Percentiles rank a stretch among this genome's conserved stretches.
These are phyloP conservation scores for Achaetomium macrosporum DNA, from an alignment of 2,329 filamentous ascomycete genomes.

Conservation along the genomic window DNA sequence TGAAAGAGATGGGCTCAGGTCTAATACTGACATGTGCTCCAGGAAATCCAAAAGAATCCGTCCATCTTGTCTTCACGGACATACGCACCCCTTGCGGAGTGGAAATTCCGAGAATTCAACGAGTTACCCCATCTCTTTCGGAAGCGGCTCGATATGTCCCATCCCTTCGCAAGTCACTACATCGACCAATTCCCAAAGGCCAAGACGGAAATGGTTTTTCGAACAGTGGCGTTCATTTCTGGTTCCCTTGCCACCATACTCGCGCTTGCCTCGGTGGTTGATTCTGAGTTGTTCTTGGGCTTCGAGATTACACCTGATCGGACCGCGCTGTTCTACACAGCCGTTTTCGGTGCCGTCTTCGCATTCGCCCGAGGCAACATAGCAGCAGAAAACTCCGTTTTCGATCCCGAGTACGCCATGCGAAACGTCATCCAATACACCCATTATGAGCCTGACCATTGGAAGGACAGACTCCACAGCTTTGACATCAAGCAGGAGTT, in stretches of 20 bases:
- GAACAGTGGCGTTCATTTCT: constrained; percentile 80
- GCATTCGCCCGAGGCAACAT: constrained; percentile 76
- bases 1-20: background rate
- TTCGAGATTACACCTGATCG: constrained; percentile 89
- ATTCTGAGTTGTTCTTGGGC: constrained; percentile 82
- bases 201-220: constrained; percentile 78
- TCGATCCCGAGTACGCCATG: constrained; percentile 86
- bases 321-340: constrained; percentile 86
- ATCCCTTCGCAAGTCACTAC: constrained; percentile 86
- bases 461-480: constrained; percentile 85
- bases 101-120: constrained; percentile 99
- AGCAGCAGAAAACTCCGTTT: constrained; percentile 81
- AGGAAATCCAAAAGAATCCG: constrained; percentile 95
- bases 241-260: constrained; percentile 84
- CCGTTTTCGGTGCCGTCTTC: constrained; percentile 76
- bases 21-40: background rate
- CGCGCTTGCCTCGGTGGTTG: constrained; percentile 75
- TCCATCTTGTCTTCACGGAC: constrained; percentile 79
- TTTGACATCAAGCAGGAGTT: constrained; percentile 92
- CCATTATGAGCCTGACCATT: constrained; percentile 83
- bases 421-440: constrained; percentile 87
- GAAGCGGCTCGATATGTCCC: constrained; percentile 86
- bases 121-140: constrained; percentile 90
- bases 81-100: constrained; percentile 89
- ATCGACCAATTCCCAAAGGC: constrained; percentile 95